Base-by-base conservation (phyloP, 2,329 filamentous ascomycete species). In the Cladophialophora exuberans region DNA sequence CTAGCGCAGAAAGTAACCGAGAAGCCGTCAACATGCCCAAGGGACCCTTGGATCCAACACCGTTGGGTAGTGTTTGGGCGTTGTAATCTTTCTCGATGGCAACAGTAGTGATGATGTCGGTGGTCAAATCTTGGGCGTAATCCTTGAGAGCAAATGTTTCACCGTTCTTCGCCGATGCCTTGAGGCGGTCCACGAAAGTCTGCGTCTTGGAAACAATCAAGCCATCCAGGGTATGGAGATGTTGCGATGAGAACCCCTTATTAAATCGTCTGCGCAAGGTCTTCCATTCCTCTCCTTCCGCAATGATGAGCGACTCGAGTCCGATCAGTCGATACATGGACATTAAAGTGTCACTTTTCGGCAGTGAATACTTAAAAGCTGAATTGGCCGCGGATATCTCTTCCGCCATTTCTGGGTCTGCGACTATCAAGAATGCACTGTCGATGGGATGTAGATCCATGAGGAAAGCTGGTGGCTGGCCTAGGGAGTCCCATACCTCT, bases 271-370 rank as follows among this genome's bases (percentile, higher is more conserved):
- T 60, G 45, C 72, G 63, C 60, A 66, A 65, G 35, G 47, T 59
- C 59, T 72, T 73, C 74, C 74, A 77, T 46, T 70, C 66, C 11
- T 65, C 61, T 2, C 75, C 74, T 17, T 75, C 70, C 10, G 69
- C 56, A 20, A 66, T 66, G 22, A 75, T 64, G 30, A 68, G 57
- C 2, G 75, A 59, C 41, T 73, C 69, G 9, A 67, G 57, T 18
- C 67, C 67, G 23, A 65, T 57, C 6, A 68, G 61, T 7, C 52
- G 56, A 6, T 64, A 65, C 1, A 69, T 65, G 30, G 71, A 64
- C n/a, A 64, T 63, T 13, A 58, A 28, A 1, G 60, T 62, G 30
- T 73, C 66, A 11, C 63, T 64, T 18, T 64, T 59, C 28, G 71
- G 59, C 1, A 66, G 52, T 7, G 59, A 60, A n/a, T 64, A 62